Evolutionary conservation across 306 rosid genomes (phyloP), one percentile per base, ranked within the genome.

Genomic region (Psophocarpus tetragonolobus): DNA sequence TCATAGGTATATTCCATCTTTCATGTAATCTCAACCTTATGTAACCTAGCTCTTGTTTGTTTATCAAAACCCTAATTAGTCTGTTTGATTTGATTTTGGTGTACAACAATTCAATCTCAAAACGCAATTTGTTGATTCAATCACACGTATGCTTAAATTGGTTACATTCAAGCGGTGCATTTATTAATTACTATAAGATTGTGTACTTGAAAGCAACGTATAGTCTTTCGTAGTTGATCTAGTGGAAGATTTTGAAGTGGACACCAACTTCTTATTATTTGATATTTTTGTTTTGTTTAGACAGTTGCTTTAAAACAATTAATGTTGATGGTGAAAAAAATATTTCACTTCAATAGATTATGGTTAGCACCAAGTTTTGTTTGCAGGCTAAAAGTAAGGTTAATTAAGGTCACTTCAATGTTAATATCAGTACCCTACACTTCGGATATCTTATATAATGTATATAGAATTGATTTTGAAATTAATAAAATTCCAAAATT

Each of bases 1-100:
- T 80, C 80, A 18, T 24, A 64, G 69, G 77, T 38, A 66, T 84
- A 77, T 78, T 85, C 86, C 47, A 57, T 24, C 51, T 44, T 84
- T 86, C 81, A 63, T 68, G 74, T 66, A 64, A 81, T 69, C 62
- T 36, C 32, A 51, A 66, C 15, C 27, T 36, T 71, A 4, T 61
- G 38, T 33, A 44, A 48, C 24, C 33, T 30, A 14, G 30, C 57
- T 24, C 27, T 62, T 71, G 33, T 68, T 79, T 75, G 32, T 78
- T 78, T 64, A 15, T 42, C 9, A 68, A 11, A 60, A 15, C 62
- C 61, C 71, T 57, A 8, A 12, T 53, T 20, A 54, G 41, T 41
- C 33, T 5, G 23, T n/a, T 67, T 18, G 68, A 66, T 72, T 83
- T 72, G 29, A 72, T 53, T 71, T 53, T 5, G 36, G 2, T 58